A percentile compares a stretch with the other conserved stretches of the same genome.
Evolutionary conservation across 192 early-diverging fungal genomes (phyloP).

Genomic region (Haplosporangium gracile): DNA sequence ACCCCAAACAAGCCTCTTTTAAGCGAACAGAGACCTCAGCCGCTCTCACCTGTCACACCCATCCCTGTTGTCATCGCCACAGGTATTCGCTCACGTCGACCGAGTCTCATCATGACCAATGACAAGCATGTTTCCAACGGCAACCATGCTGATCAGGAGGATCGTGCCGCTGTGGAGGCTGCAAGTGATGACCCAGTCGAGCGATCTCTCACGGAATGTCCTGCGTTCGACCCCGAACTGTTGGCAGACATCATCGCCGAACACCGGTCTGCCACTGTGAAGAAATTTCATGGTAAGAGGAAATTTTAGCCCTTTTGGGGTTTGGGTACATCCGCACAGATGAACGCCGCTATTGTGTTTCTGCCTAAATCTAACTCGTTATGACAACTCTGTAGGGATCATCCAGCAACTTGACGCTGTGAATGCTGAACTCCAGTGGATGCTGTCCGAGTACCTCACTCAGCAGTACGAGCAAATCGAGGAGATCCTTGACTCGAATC

Average conservation of each 20-base stretch:
- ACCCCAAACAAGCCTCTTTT: neutral
- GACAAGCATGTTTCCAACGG: neutral
- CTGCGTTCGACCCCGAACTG: neutral
- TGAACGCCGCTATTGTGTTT: neutral
- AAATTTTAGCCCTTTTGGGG: neutral
- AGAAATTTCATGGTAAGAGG: neutral
- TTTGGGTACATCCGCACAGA: neutral
- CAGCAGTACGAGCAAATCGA: constrained; percentile 32
- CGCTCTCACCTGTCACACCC: neutral
- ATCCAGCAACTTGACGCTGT: constrained; percentile 18
- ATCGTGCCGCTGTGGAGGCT: neutral
- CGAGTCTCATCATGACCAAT: neutral
- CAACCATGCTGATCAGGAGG: neutral
- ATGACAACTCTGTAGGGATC: constrained; percentile 8
- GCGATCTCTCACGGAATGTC: neutral
- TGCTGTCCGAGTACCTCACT: constrained; percentile 33
- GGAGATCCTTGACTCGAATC: neutral
- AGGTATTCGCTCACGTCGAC: neutral
- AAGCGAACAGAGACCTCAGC: neutral
- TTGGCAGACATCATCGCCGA: neutral
- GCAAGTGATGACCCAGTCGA: neutral
- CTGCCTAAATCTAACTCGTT: neutral
- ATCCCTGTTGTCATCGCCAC: neutral
- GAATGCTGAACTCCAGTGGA: constrained; percentile 35
- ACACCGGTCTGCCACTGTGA: neutral